A percentile compares a stretch with the other conserved stretches of the same genome.
Conservation (phyloP, 2,329 filamentous ascomycete species). For the Elsinoe ampelina region DNA sequence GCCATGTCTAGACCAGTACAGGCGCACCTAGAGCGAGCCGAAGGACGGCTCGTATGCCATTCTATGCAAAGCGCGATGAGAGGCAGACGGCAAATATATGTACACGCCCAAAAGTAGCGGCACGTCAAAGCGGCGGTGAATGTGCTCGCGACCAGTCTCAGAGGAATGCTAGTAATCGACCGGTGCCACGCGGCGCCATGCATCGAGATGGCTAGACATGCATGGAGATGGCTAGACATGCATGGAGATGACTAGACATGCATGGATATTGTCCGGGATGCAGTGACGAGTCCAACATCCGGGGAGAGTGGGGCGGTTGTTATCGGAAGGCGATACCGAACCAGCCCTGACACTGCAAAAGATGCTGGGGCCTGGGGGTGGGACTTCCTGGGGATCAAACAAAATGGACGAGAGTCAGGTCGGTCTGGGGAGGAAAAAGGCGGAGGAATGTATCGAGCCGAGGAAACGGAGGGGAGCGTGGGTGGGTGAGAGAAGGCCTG, state of each 20-base stretch:
- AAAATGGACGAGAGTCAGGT: neutral
- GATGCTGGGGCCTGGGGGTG: neutral
- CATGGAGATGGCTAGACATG: neutral
- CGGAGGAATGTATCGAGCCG: slow-evolving; percentile 1
- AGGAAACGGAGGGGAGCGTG: neutral
- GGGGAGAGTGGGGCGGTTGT: neutral
- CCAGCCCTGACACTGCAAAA: neutral
- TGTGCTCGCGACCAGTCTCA: neutral
- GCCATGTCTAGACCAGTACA: neutral
- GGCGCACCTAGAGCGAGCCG: neutral
- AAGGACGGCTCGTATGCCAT: neutral
- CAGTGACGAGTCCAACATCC: neutral
- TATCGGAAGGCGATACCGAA: neutral
- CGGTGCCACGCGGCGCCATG: slow-evolving; percentile 2
- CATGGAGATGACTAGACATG: neutral
- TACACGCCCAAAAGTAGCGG: neutral
- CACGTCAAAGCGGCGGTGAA: slow-evolving; percentile 6
- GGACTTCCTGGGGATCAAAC: neutral
- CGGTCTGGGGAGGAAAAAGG: neutral
- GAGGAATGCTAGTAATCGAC: neutral
- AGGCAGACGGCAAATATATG: neutral
- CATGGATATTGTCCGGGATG: neutral
- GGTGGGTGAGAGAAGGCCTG: neutral
- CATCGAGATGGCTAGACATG: neutral
- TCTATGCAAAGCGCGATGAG: neutral